Evolutionary conservation across 75 land plant genomes (phyloP).

Genomic region (Chamaecyparis obtusa): DNA sequence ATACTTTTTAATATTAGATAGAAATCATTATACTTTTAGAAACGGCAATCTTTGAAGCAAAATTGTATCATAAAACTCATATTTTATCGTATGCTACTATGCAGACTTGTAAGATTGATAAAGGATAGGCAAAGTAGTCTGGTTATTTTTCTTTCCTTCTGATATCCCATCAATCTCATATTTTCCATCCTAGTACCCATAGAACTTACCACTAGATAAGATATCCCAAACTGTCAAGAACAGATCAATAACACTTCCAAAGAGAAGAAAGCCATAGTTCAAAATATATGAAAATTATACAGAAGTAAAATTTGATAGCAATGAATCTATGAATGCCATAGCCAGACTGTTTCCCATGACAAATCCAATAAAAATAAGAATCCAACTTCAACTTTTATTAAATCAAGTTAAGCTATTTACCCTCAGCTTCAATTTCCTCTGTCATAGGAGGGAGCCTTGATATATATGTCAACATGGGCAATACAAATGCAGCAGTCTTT

Average conservation of each 20-base stretch:
- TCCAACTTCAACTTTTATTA: background rate
- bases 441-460: constrained; percentile 91
- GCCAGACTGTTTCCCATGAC: background rate
- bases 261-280: background rate
- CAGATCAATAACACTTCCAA: background rate
- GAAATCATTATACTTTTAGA: too few relatives aligned
- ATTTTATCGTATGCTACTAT: too few relatives aligned
- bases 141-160: background rate
- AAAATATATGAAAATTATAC: background rate
- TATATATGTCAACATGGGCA: constrained; percentile 97
- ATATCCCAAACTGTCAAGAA: background rate
- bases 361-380: background rate
- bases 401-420: constrained; percentile 19
- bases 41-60: too few relatives aligned
- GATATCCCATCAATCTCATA: background rate
- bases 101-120: background rate
- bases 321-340: background rate
- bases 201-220: background rate
- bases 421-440: constrained; percentile 97
- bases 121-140: background rate
- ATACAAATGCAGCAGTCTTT: constrained; percentile 97
- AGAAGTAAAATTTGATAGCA: background rate
- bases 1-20: too few relatives aligned
- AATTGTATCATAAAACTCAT: background rate
- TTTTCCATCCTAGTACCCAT: background rate